Conservation (phyloP, 1,284 basidiomycete genomes). For the Boletus semigastroideus region DNA sequence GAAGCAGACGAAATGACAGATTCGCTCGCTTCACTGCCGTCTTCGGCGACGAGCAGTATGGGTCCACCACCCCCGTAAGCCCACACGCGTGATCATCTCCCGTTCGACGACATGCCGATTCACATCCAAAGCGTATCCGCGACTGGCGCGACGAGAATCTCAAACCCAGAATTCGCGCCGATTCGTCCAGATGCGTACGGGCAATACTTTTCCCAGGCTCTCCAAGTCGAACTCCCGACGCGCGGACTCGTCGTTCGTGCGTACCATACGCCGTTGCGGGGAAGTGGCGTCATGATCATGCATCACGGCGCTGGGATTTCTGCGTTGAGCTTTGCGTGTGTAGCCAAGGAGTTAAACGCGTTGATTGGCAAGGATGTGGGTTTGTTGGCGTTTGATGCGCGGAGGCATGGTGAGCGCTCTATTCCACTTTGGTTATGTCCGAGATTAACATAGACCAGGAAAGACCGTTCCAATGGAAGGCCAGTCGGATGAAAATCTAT, state of each 20-base stretch:
- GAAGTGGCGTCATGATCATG: conserved; percentile 71
- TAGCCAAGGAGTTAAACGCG: conserved; percentile 75
- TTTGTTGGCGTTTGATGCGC: conserved; percentile 80
- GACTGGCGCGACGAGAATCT: conserved; percentile 32
- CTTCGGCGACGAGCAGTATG: conserved; percentile 46
- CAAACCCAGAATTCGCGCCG: conserved; percentile 64
- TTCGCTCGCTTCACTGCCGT: conserved; percentile 58
- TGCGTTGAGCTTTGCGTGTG: conserved; percentile 85
- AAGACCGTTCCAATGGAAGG: conserved; percentile 52
- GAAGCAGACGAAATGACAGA: conserved; percentile 64
- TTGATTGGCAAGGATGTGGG: conserved; percentile 75
- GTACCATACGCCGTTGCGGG: conserved; percentile 69
- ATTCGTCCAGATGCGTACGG: conserved; percentile 59
- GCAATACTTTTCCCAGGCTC: conserved; percentile 73
- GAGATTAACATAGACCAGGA: conserved; percentile 41
- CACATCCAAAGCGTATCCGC: conserved; percentile 14
- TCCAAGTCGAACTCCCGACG: conserved; percentile 65
- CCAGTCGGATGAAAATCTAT: conserved; percentile 63
- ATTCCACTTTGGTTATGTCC: neutral
- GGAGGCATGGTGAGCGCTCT: conserved; percentile 77
- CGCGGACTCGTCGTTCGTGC: conserved; percentile 68
- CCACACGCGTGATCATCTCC: conserved; percentile 10
- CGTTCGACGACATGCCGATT: neutral
- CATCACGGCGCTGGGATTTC: conserved; percentile 96
- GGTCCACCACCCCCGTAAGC: conserved; percentile 60